phyloP scores from a whole-genome alignment of 2,329 filamentous ascomycete species.

The Pseudogymnoascus sp. region DNA sequence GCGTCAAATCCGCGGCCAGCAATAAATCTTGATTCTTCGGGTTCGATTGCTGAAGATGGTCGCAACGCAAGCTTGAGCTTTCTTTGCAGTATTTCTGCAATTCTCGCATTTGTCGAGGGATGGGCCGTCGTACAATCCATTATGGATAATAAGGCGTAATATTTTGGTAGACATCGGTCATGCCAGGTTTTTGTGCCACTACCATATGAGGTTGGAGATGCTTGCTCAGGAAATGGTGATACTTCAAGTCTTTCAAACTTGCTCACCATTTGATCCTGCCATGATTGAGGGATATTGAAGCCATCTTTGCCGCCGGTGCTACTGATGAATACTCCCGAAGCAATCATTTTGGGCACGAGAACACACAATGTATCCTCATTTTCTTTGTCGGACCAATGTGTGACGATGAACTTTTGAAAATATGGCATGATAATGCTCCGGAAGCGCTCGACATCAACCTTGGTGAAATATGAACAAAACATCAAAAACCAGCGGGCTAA shows the following conservation, averaged over 20 bases:
- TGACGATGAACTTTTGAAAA: slow-evolving; percentile 70
- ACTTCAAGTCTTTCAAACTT: slow-evolving; percentile 61
- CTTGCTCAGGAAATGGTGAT: slow-evolving; percentile 58
- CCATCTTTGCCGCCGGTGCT: slow-evolving; percentile 44
- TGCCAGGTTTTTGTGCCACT: slow-evolving; percentile 57
- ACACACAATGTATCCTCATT: slow-evolving; percentile 65
- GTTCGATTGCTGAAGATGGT: slow-evolving; percentile 50
- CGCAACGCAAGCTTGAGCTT: slow-evolving; percentile 60
- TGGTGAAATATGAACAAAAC: slow-evolving; percentile 76
- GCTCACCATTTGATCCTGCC: slow-evolving; percentile 66
- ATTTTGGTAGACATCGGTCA: slow-evolving; percentile 57
- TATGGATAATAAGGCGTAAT: slow-evolving; percentile 59
- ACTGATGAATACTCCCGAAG: slow-evolving; percentile 46
- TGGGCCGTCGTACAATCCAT: slow-evolving; percentile 56
- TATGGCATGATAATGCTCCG: slow-evolving; percentile 69
- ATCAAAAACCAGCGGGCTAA: slow-evolving; percentile 70
- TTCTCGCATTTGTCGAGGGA: slow-evolving; percentile 58
- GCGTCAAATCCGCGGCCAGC: slow-evolving; percentile 67
- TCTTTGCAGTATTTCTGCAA: slow-evolving; percentile 57
- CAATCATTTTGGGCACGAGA: slow-evolving; percentile 58
- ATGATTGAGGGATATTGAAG: slow-evolving; percentile 54
- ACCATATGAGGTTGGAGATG: slow-evolving; percentile 43
- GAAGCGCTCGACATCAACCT: slow-evolving; percentile 68
- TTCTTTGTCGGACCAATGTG: slow-evolving; percentile 60
- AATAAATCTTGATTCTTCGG: slow-evolving; percentile 64